phyloP scores from a whole-genome alignment of 2,329 filamentous ascomycete species.

The Onygena corvina region DNA sequence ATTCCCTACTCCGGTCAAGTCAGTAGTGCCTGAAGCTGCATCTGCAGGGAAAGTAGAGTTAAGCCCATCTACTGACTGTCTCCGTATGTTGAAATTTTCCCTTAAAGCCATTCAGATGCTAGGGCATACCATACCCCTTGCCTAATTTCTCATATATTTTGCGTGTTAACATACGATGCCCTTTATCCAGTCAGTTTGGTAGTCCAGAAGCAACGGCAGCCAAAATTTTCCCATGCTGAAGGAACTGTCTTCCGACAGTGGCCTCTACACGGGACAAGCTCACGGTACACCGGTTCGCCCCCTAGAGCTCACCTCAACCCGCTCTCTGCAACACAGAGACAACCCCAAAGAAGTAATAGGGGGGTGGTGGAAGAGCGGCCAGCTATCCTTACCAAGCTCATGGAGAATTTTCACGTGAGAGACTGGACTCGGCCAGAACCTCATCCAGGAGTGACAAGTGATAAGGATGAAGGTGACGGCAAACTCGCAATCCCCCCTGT shows the following conservation, averaged over 20 bases:
- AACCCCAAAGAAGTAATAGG: not conserved
- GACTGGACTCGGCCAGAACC: not conserved
- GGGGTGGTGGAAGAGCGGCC: conserved; percentile 3
- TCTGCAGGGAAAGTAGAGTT: not conserved
- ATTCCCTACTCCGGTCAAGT: not conserved
- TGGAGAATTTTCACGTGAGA: conserved; percentile 10
- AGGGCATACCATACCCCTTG: not conserved
- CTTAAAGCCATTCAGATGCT: not conserved
- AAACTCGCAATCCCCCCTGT: not conserved
- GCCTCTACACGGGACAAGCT: conserved; percentile 2
- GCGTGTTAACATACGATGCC: too few species aligned
- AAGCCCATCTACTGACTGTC: not conserved
- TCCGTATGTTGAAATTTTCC: not conserved
- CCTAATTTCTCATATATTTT: not conserved
- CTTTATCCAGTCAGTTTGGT: not conserved
- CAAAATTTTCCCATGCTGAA: not conserved
- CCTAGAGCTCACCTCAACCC: not conserved
- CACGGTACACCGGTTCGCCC: not conserved
- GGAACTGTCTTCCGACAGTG: not conserved
- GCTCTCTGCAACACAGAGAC: not conserved
- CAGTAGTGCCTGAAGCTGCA: too few species aligned
- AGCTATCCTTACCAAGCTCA: conserved; percentile 11
- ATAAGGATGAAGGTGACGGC: not conserved
- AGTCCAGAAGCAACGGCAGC: not conserved
- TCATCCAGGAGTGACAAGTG: not conserved